Evolutionary conservation across 2,329 filamentous ascomycete species (phyloP).

Genomic region (Cladosporium cucumerinum): DNA sequence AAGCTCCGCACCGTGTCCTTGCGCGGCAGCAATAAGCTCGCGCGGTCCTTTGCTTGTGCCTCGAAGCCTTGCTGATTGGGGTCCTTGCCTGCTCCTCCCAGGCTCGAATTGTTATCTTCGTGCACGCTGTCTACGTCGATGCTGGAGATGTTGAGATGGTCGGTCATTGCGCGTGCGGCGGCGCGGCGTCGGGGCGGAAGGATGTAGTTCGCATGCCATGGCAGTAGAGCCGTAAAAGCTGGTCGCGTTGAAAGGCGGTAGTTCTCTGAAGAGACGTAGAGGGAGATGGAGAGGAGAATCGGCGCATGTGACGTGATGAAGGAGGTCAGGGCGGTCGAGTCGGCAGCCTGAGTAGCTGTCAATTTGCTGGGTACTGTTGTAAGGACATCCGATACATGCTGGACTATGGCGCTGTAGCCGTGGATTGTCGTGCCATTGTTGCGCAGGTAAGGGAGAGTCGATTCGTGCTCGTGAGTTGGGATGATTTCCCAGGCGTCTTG

Average conservation of each 20-base stretch:
- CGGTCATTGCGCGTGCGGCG: slow-evolving; percentile 65
- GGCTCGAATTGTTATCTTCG: slow-evolving; percentile 35
- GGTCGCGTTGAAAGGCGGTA: slow-evolving; percentile 75
- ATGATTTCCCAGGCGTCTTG: slow-evolving; percentile 64
- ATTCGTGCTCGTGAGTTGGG: slow-evolving; percentile 48
- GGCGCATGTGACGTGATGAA: slow-evolving; percentile 74
- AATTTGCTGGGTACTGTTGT: slow-evolving; percentile 19
- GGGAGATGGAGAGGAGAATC: slow-evolving; percentile 75
- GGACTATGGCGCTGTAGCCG: slow-evolving; percentile 60
- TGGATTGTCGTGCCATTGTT: slow-evolving; percentile 48
- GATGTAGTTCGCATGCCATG: slow-evolving; percentile 86
- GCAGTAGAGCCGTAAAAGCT: slow-evolving; percentile 73
- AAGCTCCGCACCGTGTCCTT: slow-evolving; percentile 59
- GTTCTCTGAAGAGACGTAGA: slow-evolving; percentile 88
- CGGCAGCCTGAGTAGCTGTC: slow-evolving; percentile 33
- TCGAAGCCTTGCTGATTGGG: slow-evolving; percentile 28
- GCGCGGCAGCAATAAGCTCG: slow-evolving; percentile 53
- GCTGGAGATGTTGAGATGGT: slow-evolving; percentile 46
- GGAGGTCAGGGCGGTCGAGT: slow-evolving; percentile 39
- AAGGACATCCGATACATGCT: not conserved
- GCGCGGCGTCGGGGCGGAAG: slow-evolving; percentile 71
- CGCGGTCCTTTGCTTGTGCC: slow-evolving; percentile 33
- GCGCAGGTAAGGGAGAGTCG: slow-evolving; percentile 41
- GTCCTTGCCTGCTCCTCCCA: slow-evolving; percentile 30
- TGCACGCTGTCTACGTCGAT: slow-evolving; percentile 45